Percentiles rank a stretch among this genome's conserved stretches.
phyloP scores from a whole-genome alignment of 495 filamentous ascomycete species.

The Penicillium macrosclerotiorum region DNA sequence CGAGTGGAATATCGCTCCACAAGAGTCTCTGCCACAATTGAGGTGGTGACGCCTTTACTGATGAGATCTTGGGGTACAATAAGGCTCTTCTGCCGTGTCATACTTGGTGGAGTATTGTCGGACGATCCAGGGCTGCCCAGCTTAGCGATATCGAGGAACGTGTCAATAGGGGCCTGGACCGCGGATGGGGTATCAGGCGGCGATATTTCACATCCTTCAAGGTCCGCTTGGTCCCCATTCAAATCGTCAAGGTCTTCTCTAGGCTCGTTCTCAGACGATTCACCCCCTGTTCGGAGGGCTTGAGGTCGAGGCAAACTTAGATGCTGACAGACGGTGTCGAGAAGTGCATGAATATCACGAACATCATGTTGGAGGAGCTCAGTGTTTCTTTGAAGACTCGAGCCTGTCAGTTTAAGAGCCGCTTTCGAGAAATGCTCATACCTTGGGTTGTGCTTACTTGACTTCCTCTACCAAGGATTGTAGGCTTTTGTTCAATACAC shows the following conservation, averaged over 20 bases:
- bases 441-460: conserved; percentile 14
- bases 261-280: not conserved
- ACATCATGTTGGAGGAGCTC: conserved; percentile 22
- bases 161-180: conserved; percentile 40
- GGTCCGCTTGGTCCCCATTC: conserved; percentile 18
- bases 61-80: conserved; percentile 35
- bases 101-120: conserved; percentile 23
- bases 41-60: conserved; percentile 31
- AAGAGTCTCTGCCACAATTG: conserved; percentile 32
- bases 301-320: conserved; percentile 15
- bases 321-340: conserved; percentile 15
- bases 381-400: conserved; percentile 18
- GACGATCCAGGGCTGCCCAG: conserved; percentile 24
- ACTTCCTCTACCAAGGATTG: conserved; percentile 42
- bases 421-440: no score
- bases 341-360: conserved; percentile 6
- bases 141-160: conserved; percentile 29
- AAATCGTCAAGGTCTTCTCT: conserved; percentile 13
- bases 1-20: conserved; percentile 38
- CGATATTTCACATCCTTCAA: conserved; percentile 29
- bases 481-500: conserved; percentile 44
- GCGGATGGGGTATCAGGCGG: conserved; percentile 30
- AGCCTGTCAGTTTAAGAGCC: no score
- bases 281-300: conserved; percentile 13
- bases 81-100: conserved; percentile 17